phyloP scores from a whole-genome alignment of 176 grass and related monocot species.

The Carex pumila region DNA sequence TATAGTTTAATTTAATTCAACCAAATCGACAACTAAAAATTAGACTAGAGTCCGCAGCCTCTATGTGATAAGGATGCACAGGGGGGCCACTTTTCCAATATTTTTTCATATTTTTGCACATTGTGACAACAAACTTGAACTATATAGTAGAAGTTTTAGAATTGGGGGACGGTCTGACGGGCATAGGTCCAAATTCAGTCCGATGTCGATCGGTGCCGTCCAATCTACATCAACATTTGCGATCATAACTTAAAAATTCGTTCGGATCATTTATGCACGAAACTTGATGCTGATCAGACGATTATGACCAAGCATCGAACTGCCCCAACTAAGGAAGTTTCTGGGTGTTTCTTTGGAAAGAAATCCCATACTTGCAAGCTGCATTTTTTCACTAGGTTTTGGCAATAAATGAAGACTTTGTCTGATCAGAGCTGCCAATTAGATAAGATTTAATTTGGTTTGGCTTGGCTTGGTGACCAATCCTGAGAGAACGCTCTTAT shows the following conservation, averaged over 20 bases:
- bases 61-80: background rate
- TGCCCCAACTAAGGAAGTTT: background rate
- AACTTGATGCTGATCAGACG: no score
- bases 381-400: background rate
- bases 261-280: no score
- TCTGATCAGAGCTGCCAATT: background rate
- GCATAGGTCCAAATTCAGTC: no score
- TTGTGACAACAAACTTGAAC: background rate
- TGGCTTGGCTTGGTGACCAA: background rate
- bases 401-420: background rate
- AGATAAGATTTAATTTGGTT: background rate
- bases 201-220: no score
- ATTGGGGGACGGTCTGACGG: no score
- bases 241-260: no score
- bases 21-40: background rate
- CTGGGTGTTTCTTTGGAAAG: conserved; percentile 1
- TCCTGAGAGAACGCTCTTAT: background rate
- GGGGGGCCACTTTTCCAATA: background rate
- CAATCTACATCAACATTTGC: no score
- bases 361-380: background rate
- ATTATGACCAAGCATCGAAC: no score
- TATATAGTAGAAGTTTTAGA: background rate
- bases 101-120: background rate
- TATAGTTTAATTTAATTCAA: background rate
- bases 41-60: background rate